These are phyloP conservation scores for Coriaria nepalensis DNA, from an alignment of 306 rosid species.

Conservation along the genomic window DNA sequence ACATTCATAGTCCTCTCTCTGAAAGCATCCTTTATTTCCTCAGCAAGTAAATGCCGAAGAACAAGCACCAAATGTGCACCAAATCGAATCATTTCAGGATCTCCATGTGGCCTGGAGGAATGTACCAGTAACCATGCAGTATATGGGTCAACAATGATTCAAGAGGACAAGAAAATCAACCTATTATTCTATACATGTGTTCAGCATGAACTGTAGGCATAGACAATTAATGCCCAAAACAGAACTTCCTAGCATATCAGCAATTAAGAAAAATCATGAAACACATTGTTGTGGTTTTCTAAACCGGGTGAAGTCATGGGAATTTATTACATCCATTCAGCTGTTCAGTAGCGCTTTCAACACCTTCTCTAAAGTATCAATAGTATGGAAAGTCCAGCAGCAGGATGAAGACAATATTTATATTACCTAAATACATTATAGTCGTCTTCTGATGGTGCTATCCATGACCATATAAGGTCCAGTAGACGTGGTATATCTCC, in stretches of 20 bases:
- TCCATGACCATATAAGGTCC: slow-evolving; percentile 96
- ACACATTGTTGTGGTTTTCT: no score
- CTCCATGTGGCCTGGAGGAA: slow-evolving; percentile 69
- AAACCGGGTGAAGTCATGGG: no score
- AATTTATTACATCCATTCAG: slow-evolving; percentile 1
- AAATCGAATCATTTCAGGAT: slow-evolving; percentile 94
- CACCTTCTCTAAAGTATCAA: slow-evolving; percentile 9
- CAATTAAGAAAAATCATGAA: neutral
- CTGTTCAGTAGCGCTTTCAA: slow-evolving; percentile 6
- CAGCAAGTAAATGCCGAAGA: slow-evolving; percentile 69
- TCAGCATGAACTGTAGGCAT: neutral
- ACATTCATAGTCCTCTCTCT: slow-evolving; percentile 66
- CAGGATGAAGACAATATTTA: slow-evolving; percentile 12
- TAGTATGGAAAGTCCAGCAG: no score
- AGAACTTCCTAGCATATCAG: neutral
- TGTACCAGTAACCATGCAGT: slow-evolving; percentile 3
- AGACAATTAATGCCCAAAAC: neutral
- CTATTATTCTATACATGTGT: neutral
- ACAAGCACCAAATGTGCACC: slow-evolving; percentile 97
- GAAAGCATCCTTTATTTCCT: slow-evolving; percentile 62
- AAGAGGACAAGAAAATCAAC: slow-evolving; percentile 10
- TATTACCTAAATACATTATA: slow-evolving; percentile 57
- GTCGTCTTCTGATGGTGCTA: slow-evolving; percentile 78
- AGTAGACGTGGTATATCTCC: slow-evolving; percentile 79
- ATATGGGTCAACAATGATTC: slow-evolving; percentile 2